Base-by-base conservation (phyloP, 345 rosid genomes). In the Sonneratia alba region DNA sequence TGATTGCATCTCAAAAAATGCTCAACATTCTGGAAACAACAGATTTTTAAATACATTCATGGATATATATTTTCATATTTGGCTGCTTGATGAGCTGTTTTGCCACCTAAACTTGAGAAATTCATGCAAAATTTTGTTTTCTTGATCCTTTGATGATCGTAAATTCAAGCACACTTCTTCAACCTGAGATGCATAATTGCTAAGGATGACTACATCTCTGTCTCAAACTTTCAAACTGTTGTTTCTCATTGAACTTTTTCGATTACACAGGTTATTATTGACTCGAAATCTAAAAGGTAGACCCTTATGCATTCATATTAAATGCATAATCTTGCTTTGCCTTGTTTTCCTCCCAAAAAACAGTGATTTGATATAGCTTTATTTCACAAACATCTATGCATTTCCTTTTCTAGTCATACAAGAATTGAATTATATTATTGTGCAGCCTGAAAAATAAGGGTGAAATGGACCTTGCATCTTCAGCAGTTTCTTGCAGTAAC, bases 381-480 rank as follows among this genome's bases (percentile, higher is more conserved):
- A 7, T 22, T 59, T 24, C 36, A 7, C 64, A n/a, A 56, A 56
- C 7, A 59, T 11, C 9, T 19, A 59, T 59, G 10, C 53, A 8
- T 2, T 59, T 9, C 11, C 64, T 24, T 59, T 24, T n/a, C 13
- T 10, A 59, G 36, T 59, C 64, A 8, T 59, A 22, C 24, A 11
- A 59, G 34, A 22, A 24, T 59, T 27, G 32, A 27, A 7, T 62
- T 34, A 6, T 27, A 1, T 13, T 61, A 9, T 27, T 32, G 27
- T n/a, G 27, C 66, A 62, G 66, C 18, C 38, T 9, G 18, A 37
- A 27, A 62, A 62, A 3, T 32, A 15, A 27, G 36, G 38, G 19
- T 34, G 47, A 11, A 49, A 73, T 42, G 75, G 73, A 36, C 45
- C 65, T 65, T 32, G 71, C 59, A 76, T 22, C 63, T 71, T 78